These are phyloP conservation scores for Paraleonurus japonicus DNA, from an alignment of 257 asterid species.

Conservation along the genomic window DNA sequence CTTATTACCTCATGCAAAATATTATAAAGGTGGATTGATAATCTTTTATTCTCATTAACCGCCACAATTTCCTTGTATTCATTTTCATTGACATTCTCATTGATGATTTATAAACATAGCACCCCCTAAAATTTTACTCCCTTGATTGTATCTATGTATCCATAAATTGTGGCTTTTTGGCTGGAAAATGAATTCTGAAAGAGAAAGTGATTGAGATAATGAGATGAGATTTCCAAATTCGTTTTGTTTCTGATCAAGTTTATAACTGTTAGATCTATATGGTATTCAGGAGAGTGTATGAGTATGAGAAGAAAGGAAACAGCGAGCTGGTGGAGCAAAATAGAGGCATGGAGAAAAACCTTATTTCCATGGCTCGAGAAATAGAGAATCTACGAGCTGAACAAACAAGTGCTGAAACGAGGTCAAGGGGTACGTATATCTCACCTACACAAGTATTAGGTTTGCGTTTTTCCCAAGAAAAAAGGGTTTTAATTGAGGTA, in stretches of 20 bases:
- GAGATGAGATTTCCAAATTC: neutral
- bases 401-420: constrained; percentile 48
- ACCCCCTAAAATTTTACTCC: neutral
- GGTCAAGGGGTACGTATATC: constrained; percentile 38
- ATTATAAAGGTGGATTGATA: no score
- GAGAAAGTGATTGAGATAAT: no score
- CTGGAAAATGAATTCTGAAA: neutral
- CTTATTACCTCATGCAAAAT: no score
- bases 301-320: constrained; percentile 77
- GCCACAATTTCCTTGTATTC: no score
- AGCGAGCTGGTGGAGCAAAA: constrained; percentile 72
- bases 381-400: constrained; percentile 82
- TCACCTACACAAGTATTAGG: neutral
- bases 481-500: neutral
- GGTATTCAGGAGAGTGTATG: constrained; percentile 57
- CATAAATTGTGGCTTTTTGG: neutral
- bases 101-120: no score
- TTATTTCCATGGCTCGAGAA: constrained; percentile 86
- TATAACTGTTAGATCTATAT: constrained; percentile 14
- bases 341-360: constrained; percentile 68
- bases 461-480: neutral
- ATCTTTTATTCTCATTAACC: no score
- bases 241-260: constrained; percentile 11
- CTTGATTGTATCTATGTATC: neutral
- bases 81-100: no score